phyloP scores from a whole-genome alignment of 2,329 filamentous ascomycete genomes.

The Emmonsiellopsis sp. region DNA sequence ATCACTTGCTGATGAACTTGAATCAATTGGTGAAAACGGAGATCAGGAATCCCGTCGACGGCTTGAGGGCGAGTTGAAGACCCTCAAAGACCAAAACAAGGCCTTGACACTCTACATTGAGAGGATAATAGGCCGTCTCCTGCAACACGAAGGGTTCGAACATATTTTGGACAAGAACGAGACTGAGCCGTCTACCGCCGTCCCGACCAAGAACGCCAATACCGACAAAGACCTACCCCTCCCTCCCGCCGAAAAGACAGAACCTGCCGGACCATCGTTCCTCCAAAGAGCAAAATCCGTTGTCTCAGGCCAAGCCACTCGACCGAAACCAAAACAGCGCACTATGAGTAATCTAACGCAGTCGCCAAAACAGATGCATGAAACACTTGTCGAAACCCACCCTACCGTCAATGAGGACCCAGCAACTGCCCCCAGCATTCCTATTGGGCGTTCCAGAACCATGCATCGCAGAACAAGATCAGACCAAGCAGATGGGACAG shows the following conservation, averaged over 20 bases:
- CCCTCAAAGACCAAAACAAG: constrained; percentile 88
- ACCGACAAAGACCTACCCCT: constrained; percentile 75
- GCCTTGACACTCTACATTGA: constrained; percentile 96
- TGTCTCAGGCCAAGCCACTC: constrained; percentile 34
- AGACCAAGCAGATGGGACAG: constrained; percentile 37
- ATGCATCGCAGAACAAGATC: constrained; percentile 42
- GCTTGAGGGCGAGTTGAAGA: constrained; percentile 69
- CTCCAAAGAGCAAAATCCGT: constrained; percentile 53
- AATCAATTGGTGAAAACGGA: constrained; percentile 50
- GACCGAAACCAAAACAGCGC: constrained; percentile 33
- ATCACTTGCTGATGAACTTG: constrained; percentile 80
- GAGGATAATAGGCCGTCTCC: constrained; percentile 91
- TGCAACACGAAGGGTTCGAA: constrained; percentile 92
- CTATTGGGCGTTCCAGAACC: constrained; percentile 33
- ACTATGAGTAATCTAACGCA: constrained; percentile 34
- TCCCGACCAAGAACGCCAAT: constrained; percentile 14
- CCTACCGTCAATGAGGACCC: constrained; percentile 37
- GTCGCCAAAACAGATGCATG: constrained; percentile 8
- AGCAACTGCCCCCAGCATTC: constrained; percentile 39
- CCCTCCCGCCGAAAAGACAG: constrained; percentile 51
- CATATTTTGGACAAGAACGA: constrained; percentile 78
- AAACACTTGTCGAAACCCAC: constrained; percentile 7
- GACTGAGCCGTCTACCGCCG: constrained; percentile 28
- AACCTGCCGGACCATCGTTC: constrained; percentile 37
- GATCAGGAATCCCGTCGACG: constrained; percentile 54